phyloP scores from a whole-genome alignment of 345 rosid genomes.

The Populus nigra region DNA sequence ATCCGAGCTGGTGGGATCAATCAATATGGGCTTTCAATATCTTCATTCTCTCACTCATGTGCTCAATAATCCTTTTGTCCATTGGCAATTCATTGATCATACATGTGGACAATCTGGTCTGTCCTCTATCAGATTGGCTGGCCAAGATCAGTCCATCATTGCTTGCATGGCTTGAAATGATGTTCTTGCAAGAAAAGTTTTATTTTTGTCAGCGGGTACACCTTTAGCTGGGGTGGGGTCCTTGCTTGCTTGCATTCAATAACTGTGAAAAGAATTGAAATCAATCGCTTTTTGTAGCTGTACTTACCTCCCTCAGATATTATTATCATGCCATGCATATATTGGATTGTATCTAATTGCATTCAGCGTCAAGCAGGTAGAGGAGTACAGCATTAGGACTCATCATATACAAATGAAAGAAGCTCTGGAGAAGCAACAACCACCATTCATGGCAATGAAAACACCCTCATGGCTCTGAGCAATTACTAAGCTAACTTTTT shows the following conservation, averaged over 20 bases:
- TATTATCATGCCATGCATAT: background rate
- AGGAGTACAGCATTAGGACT: conserved; percentile 34
- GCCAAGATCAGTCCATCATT: conserved; percentile 9
- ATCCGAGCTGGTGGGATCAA: conserved; percentile 12
- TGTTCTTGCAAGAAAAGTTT: background rate
- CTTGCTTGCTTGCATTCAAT: background rate
- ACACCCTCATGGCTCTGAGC: conserved; percentile 34
- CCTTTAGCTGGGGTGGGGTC: too few species aligned
- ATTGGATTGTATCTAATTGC: conserved; percentile 9
- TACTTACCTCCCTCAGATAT: background rate
- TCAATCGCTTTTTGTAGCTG: too few species aligned
- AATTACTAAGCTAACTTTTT: conserved; percentile 28
- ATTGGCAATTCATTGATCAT: conserved; percentile 2
- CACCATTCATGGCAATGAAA: conserved; percentile 23
- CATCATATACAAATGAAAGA: conserved; percentile 66
- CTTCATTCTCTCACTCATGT: conserved; percentile 14
- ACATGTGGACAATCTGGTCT: conserved; percentile 12
- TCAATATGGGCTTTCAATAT: conserved; percentile 12
- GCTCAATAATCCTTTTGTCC: conserved; percentile 16
- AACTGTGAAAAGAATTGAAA: background rate
- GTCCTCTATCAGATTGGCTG: conserved; percentile 14
- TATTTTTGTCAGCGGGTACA: background rate
- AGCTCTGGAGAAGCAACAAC: conserved; percentile 36
- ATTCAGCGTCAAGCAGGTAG: conserved; percentile 17
- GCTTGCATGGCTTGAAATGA: conserved; percentile 9